Conservation (phyloP, 805 yeast species). For the Maudiozyma bulderi region DNA sequence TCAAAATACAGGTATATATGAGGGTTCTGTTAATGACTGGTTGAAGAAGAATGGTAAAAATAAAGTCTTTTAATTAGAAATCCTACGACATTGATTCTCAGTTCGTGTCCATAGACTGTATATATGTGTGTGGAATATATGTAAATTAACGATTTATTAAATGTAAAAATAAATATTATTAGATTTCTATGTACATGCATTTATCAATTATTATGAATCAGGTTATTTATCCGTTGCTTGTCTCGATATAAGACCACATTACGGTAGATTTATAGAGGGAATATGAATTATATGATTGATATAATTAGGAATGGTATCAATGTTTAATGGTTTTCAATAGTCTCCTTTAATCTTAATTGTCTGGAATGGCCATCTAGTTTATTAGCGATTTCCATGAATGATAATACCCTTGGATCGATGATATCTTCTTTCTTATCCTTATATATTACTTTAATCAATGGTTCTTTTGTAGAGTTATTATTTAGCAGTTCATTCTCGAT, state of each 20-base stretch:
- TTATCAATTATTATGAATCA: too few species aligned
- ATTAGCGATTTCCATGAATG: slow-evolving; percentile 53
- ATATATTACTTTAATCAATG: slow-evolving; percentile 69
- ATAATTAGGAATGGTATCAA: not conserved
- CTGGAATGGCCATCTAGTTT: slow-evolving; percentile 77
- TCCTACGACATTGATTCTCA: not conserved
- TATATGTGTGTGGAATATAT: not conserved
- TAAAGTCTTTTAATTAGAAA: not conserved
- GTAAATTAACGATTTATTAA: not conserved
- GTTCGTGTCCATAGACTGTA: not conserved
- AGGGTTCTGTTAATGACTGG: slow-evolving; percentile 89
- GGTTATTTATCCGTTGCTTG: too few species aligned
- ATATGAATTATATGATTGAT: too few species aligned
- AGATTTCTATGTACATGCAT: too few species aligned
- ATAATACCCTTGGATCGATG: slow-evolving; percentile 51
- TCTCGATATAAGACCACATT: too few species aligned
- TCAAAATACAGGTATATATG: slow-evolving; percentile 71
- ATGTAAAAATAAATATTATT: too few species aligned
- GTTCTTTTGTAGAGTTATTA: slow-evolving; percentile 35
- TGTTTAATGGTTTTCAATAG: slow-evolving; percentile 35
- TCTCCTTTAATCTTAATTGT: slow-evolving; percentile 63
- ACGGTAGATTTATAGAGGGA: too few species aligned
- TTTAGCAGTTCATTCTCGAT: slow-evolving; percentile 57
- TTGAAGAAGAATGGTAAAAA: slow-evolving; percentile 21
- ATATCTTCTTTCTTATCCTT: slow-evolving; percentile 67